A percentile compares a stretch with the other conserved stretches of the same genome.
These are phyloP conservation scores for Oryza nivara DNA, from an alignment of 176 grass and related monocot species.

Conservation along the genomic window DNA sequence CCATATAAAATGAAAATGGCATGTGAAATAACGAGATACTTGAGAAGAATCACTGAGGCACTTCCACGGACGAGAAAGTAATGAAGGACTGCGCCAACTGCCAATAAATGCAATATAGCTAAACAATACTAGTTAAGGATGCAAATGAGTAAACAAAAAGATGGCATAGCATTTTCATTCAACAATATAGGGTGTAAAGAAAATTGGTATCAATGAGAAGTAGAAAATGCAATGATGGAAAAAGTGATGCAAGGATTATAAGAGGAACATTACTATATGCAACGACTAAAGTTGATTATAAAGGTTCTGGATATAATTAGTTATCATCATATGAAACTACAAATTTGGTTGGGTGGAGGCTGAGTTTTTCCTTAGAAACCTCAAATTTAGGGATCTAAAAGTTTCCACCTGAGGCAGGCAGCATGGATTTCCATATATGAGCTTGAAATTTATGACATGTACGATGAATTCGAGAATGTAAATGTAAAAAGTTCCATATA, in stretches of 20 bases:
- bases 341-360: neutral
- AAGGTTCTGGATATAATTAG: constrained; percentile 10
- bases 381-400: constrained; percentile 12
- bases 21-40: constrained; percentile 7
- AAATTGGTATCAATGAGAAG: neutral
- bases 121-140: neutral
- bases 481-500: constrained; percentile 8
- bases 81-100: neutral
- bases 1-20: neutral
- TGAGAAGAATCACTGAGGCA: neutral
- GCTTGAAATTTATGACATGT: neutral
- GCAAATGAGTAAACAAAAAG: neutral
- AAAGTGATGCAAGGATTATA: neutral
- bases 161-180: neutral
- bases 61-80: neutral
- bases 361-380: neutral
- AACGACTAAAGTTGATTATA: constrained; percentile 10
- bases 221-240: constrained; percentile 6
- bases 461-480: constrained; percentile 13
- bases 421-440: constrained; percentile 8
- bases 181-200: neutral
- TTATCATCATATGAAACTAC: constrained; percentile 2
- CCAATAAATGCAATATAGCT: neutral
- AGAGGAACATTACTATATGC: neutral
- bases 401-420: neutral